phyloP scores from a whole-genome alignment of 2,329 filamentous ascomycete genomes.

The Pseudocercospora pini-densiflorae region DNA sequence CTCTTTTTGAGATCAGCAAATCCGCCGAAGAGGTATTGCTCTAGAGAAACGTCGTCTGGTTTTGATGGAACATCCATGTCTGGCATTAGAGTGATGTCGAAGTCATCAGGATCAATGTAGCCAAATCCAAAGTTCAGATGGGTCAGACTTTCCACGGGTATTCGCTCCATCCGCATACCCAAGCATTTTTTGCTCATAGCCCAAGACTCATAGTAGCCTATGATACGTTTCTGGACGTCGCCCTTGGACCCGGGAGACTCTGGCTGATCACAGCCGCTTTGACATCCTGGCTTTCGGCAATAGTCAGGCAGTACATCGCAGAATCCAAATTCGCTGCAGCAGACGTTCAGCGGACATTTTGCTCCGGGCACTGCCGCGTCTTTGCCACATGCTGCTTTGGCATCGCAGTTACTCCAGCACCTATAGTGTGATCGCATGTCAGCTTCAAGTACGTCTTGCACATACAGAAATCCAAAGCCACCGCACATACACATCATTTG shows the following conservation, averaged over 20 bases:
- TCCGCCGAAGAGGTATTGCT: slow-evolving; percentile 41
- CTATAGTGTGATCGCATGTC: no score
- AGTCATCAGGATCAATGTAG: slow-evolving; percentile 10
- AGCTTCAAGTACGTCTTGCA: no score
- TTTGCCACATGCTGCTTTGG: slow-evolving; percentile 1
- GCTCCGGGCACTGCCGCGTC: background rate
- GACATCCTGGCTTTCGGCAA: background rate
- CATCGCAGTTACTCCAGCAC: slow-evolving; percentile 13
- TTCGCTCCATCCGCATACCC: background rate
- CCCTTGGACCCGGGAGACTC: background rate
- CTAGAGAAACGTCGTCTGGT: slow-evolving; percentile 32
- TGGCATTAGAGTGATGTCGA: no score
- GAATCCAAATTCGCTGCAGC: background rate
- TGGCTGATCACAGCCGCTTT: background rate
- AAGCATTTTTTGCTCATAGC: background rate
- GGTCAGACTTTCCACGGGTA: slow-evolving; percentile 4
- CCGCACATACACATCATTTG: no score
- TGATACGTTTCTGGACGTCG: slow-evolving; percentile 1
- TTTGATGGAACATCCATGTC: no score
- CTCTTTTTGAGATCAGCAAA: slow-evolving; percentile 34
- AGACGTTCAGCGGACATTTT: slow-evolving; percentile 9
- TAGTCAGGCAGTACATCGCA: no score
- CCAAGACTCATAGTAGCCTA: slow-evolving; percentile 18
- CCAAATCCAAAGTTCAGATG: slow-evolving; percentile 16
- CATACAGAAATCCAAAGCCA: no score